phyloP scores from a whole-genome alignment of 2,329 filamentous ascomycete species.

The Pseudopithomyces maydicus region DNA sequence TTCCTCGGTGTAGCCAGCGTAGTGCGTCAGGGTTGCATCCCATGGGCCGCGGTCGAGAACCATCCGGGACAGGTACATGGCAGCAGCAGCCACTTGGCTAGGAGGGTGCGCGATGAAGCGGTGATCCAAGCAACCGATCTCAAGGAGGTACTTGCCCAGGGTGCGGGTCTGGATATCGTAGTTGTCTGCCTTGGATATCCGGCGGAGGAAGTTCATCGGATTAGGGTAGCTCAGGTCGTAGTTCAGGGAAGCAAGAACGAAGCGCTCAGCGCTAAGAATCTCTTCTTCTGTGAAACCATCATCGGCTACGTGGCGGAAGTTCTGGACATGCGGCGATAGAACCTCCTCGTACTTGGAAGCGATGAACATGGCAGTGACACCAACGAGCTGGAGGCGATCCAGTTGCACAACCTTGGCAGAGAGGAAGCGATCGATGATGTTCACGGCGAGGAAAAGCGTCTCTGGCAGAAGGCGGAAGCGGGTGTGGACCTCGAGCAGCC shows the following conservation, averaged over 20 bases:
- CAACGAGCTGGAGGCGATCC: conserved; percentile 93
- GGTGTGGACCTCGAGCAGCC: conserved; percentile 97
- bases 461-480: conserved; percentile 95
- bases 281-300: conserved; percentile 95
- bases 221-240: conserved; percentile 99
- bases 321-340: conserved; percentile 91
- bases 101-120: conserved; percentile 89
- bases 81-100: conserved; percentile 86
- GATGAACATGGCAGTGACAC: conserved; percentile 99
- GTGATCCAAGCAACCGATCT: conserved; percentile 94
- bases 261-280: conserved; percentile 96
- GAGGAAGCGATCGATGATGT: conserved; percentile 97
- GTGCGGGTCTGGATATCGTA: conserved; percentile 98
- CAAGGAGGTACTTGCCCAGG: conserved; percentile 95
- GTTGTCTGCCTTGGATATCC: conserved; percentile 98
- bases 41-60: conserved; percentile 85
- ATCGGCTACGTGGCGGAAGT: conserved; percentile 96
- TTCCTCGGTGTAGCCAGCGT: conserved; percentile 89
- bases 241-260: conserved; percentile 86
- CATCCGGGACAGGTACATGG: conserved; percentile 92
- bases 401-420: conserved; percentile 95
- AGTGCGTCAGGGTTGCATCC: conserved; percentile 86
- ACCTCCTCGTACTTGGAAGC: conserved; percentile 99
- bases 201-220: conserved; percentile 98
- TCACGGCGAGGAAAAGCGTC: conserved; percentile 94